phyloP scores from a whole-genome alignment of 768 basidiomycete species.

The Mycena epipterygia region DNA sequence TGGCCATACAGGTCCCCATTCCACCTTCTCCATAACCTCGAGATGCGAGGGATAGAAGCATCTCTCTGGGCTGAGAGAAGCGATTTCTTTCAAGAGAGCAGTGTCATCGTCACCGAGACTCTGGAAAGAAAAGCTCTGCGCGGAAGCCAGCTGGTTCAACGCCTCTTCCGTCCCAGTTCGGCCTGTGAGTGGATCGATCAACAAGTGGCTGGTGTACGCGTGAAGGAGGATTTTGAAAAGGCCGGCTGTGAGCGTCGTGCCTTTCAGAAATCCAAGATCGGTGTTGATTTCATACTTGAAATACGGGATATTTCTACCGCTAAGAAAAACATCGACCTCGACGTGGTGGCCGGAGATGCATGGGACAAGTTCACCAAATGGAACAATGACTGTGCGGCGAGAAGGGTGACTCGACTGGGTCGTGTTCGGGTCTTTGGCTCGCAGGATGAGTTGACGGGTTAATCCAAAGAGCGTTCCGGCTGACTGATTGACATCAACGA shows the following conservation, averaged over 20 bases:
- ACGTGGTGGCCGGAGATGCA: slow-evolving; percentile 38
- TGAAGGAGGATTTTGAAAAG: slow-evolving; percentile 60
- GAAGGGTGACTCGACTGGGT: slow-evolving; percentile 40
- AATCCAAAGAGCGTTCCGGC: slow-evolving; percentile 62
- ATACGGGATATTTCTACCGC: slow-evolving; percentile 31
- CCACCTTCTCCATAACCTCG: slow-evolving; percentile 55
- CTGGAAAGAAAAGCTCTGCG: slow-evolving; percentile 56
- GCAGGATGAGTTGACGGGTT: slow-evolving; percentile 54
- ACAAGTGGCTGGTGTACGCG: slow-evolving; percentile 56
- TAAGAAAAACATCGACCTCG: slow-evolving; percentile 37
- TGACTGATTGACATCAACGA: slow-evolving; percentile 57
- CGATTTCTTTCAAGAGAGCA: slow-evolving; percentile 50
- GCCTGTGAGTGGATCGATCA: slow-evolving; percentile 58
- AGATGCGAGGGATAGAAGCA: slow-evolving; percentile 55
- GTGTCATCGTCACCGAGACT: slow-evolving; percentile 45
- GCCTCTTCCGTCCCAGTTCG: slow-evolving; percentile 63
- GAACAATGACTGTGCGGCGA: slow-evolving; percentile 51
- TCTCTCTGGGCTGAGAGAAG: slow-evolving; percentile 48
- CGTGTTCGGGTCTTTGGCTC: slow-evolving; percentile 37
- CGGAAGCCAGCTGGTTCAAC: slow-evolving; percentile 52
- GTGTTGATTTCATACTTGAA: slow-evolving; percentile 49
- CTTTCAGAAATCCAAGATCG: slow-evolving; percentile 48
- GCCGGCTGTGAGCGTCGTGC: slow-evolving; percentile 43
- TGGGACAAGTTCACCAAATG: slow-evolving; percentile 49
- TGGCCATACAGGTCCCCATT: slow-evolving; percentile 46